These are phyloP conservation scores for Eucalyptus tenuipes DNA, from an alignment of 345 rosid genomes.

Conservation along the genomic window DNA sequence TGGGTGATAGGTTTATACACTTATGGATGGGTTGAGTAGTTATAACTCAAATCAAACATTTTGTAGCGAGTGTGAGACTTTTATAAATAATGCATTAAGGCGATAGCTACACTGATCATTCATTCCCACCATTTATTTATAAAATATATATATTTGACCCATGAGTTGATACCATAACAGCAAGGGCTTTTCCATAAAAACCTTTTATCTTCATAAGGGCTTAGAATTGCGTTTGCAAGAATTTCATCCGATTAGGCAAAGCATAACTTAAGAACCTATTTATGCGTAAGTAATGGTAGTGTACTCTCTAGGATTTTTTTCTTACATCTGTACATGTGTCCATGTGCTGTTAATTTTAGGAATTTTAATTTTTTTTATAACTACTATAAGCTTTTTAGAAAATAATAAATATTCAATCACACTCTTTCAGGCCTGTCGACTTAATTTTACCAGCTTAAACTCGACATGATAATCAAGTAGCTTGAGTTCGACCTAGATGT, in stretches of 20 bases:
- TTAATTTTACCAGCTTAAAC: not conserved
- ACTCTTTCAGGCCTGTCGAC: not conserved
- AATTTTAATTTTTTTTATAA: not conserved
- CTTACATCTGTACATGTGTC: not conserved
- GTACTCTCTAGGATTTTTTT: not conserved
- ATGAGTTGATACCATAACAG: not conserved
- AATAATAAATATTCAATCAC: not conserved
- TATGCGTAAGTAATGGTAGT: not conserved
- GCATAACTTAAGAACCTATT: not conserved
- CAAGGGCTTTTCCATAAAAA: not conserved
- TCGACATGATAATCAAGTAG: not conserved
- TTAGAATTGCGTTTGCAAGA: not conserved
- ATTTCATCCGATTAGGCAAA: not conserved
- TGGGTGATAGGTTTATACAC: rapidly evolving
- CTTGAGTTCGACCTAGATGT: not conserved
- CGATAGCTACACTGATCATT: rapidly evolving
- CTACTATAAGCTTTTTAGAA: not conserved
- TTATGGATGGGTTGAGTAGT: not conserved
- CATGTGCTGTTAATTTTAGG: not conserved
- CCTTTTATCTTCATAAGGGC: not conserved
- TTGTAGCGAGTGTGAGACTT: rapidly evolving
- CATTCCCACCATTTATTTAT: not conserved
- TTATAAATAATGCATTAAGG: not conserved
- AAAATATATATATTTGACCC: not conserved
- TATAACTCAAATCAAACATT: not conserved